Conservation (phyloP, 768 basidiomycete species). For the Mycena olivaceomarginata region DNA sequence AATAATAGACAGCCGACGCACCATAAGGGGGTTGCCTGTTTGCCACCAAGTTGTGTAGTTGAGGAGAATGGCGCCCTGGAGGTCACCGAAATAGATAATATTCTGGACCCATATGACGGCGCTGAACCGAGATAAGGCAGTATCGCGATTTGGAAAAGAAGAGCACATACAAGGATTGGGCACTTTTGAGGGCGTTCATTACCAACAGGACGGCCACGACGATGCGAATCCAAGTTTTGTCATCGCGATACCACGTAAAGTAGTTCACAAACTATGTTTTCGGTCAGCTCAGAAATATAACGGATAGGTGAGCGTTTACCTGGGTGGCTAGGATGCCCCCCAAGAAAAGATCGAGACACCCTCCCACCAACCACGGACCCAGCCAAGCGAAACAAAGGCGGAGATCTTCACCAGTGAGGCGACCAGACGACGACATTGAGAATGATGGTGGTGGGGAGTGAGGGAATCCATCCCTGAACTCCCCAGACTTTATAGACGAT, state of each 20-base stretch:
- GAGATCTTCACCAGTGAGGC: constrained; percentile 4
- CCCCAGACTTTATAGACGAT: no score
- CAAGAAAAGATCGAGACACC: constrained; percentile 10
- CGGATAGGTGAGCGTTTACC: not conserved
- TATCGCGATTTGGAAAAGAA: not conserved
- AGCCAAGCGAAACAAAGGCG: not conserved
- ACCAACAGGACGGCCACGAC: not conserved
- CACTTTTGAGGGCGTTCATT: constrained; percentile 48
- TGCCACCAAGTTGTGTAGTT: constrained; percentile 59
- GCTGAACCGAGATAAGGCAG: constrained; percentile 35
- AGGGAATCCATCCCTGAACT: no score
- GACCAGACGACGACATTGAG: constrained; percentile 4
- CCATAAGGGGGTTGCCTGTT: constrained; percentile 54
- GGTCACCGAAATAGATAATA: constrained; percentile 52
- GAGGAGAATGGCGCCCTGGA: constrained; percentile 53
- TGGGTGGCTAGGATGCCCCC: constrained; percentile 9
- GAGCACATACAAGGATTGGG: constrained; percentile 54
- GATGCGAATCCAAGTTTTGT: not conserved
- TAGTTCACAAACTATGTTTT: constrained; percentile 9
- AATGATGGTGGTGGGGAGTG: not conserved
- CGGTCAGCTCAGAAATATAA: not conserved
- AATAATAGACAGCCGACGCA: constrained; percentile 30
- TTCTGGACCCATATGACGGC: constrained; percentile 55
- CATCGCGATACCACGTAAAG: constrained; percentile 2
- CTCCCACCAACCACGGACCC: constrained; percentile 24